These are phyloP conservation scores for Fusarium marasasianum DNA, from an alignment of 2,329 filamentous ascomycete species.

Conservation along the genomic window DNA sequence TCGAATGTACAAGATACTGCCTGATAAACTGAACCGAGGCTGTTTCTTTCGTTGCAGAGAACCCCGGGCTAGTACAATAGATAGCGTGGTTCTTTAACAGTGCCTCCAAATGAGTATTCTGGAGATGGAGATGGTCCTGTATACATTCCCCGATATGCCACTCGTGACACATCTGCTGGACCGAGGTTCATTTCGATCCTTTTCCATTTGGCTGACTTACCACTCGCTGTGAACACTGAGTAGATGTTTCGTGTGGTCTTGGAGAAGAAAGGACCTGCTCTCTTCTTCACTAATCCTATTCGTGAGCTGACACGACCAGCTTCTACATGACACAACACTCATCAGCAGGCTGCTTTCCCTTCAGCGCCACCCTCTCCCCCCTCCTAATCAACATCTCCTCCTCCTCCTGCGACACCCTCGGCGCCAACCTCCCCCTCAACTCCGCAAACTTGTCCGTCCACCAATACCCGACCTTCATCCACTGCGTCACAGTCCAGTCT, in stretches of 20 bases:
- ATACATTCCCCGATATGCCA: too few relatives aligned
- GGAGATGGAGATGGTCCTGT: too few relatives aligned
- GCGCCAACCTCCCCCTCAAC: slow-evolving; percentile 10
- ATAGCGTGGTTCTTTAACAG: accelerated
- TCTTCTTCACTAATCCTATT: background rate
- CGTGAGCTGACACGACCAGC: background rate
- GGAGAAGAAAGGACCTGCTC: background rate
- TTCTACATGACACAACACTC: slow-evolving; percentile 30
- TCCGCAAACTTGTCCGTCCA: slow-evolving; percentile 29
- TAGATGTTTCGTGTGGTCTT: background rate
- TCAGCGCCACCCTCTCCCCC: background rate
- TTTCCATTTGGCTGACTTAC: background rate
- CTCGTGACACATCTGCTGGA: background rate
- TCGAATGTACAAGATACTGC: background rate
- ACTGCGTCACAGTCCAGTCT: slow-evolving; percentile 26
- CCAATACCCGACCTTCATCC: slow-evolving; percentile 26
- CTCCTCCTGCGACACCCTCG: background rate
- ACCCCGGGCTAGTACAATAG: background rate
- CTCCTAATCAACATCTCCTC: background rate
- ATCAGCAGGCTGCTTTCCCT: background rate
- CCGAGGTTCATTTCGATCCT: too few relatives aligned
- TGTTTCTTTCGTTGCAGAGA: accelerated
- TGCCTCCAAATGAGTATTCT: background rate
- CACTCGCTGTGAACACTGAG: background rate
- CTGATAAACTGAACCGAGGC: too few relatives aligned